A percentile compares a stretch with the other conserved stretches of the same genome.
These are phyloP conservation scores for Didymella sp. DNA, from an alignment of 2,329 filamentous ascomycete species.

Conservation along the genomic window DNA sequence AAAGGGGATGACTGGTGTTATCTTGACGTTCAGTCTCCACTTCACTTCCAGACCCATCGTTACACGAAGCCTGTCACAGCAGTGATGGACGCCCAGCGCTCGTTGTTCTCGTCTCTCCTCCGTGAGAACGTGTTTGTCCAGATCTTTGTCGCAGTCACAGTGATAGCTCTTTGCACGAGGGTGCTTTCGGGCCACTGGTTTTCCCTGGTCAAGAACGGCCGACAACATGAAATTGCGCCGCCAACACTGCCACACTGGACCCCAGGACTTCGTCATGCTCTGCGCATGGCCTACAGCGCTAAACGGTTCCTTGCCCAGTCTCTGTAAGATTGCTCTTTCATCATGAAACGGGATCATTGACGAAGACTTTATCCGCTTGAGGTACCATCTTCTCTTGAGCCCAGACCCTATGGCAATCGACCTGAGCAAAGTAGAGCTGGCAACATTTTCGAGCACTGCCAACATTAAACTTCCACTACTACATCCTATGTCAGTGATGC, in stretches of 20 bases:
- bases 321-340: constrained; percentile 19
- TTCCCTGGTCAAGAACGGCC: constrained; percentile 18
- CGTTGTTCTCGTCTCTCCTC: background rate
- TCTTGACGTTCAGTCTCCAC: background rate
- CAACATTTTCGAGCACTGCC: too few species aligned
- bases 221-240: constrained; percentile 11
- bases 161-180: constrained; percentile 23
- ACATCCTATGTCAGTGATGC: background rate
- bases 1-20: background rate
- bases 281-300: constrained; percentile 22
- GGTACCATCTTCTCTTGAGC: too few species aligned
- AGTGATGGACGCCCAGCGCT: background rate
- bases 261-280: constrained; percentile 26
- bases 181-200: constrained; percentile 23
- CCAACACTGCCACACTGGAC: constrained; percentile 33
- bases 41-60: background rate
- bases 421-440: too few species aligned
- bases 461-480: too few species aligned
- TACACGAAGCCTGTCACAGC: background rate
- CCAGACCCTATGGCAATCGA: too few species aligned
- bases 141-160: constrained; percentile 9
- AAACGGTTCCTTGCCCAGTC: constrained; percentile 21
- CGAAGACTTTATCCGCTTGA: background rate
- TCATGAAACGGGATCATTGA: background rate
- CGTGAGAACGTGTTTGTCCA: constrained; percentile 2